Evolutionary conservation across 2,329 filamentous ascomycete species (phyloP).

Genomic region (Alternaria gaisen): DNA sequence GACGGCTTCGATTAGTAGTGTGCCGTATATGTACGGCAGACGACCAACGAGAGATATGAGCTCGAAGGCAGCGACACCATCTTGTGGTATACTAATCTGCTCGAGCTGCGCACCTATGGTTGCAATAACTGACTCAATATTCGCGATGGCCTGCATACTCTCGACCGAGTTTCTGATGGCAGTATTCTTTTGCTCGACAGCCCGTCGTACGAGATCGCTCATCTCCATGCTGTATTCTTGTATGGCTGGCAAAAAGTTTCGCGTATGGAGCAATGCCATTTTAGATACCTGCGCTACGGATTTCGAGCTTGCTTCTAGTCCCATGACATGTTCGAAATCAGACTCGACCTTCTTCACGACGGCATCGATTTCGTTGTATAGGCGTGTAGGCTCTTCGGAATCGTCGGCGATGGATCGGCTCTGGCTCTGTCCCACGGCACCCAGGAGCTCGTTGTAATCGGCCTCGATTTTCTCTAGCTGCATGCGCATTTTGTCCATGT

Average conservation of each 20-base stretch:
- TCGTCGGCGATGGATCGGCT: slow-evolving; percentile 65
- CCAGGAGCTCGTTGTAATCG: slow-evolving; percentile 56
- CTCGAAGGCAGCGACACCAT: slow-evolving; percentile 82
- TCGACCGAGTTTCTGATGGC: slow-evolving; percentile 71
- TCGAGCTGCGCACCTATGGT: slow-evolving; percentile 77
- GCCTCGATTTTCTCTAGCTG: slow-evolving; percentile 54
- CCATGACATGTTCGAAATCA: slow-evolving; percentile 81
- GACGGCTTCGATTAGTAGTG: slow-evolving; percentile 85
- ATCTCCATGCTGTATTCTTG: slow-evolving; percentile 66
- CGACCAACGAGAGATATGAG: slow-evolving; percentile 81
- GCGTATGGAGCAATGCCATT: slow-evolving; percentile 70
- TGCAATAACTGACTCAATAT: slow-evolving; percentile 78
- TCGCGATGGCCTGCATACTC: slow-evolving; percentile 84
- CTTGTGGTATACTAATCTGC: slow-evolving; percentile 74
- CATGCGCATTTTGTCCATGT: slow-evolving; percentile 53
- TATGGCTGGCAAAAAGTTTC: slow-evolving; percentile 69
- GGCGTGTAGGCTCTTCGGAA: slow-evolving; percentile 69
- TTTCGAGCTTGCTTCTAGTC: slow-evolving; percentile 72
- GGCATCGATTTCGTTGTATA: slow-evolving; percentile 85
- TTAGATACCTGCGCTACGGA: slow-evolving; percentile 69
- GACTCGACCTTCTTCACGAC: slow-evolving; percentile 86
- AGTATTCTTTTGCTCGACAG: slow-evolving; percentile 70
- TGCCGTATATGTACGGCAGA: slow-evolving; percentile 88
- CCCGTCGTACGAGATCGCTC: slow-evolving; percentile 61
- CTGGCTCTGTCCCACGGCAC: slow-evolving; percentile 56